These are phyloP conservation scores for Cyberlindnera mississippiensis DNA, from an alignment of 805 yeast genomes.

Conservation along the genomic window DNA sequence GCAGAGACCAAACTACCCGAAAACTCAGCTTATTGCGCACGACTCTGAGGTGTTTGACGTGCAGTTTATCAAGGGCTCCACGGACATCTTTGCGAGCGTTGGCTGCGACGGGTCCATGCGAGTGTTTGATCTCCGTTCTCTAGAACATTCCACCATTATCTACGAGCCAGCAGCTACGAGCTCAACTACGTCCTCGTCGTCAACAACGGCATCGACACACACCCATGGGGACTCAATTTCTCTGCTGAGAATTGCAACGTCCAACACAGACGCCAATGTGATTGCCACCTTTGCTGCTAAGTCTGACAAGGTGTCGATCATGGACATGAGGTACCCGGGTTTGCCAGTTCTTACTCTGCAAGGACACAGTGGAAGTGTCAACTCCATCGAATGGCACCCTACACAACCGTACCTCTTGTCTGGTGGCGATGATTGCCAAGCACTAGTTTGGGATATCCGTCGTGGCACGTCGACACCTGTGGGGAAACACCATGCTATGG, in stretches of 20 bases:
- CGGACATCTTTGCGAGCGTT: conserved; percentile 81
- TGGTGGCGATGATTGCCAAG: conserved; percentile 74
- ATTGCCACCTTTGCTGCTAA: conserved; percentile 79
- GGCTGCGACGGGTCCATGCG: conserved; percentile 95
- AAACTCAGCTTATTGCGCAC: conserved; percentile 94
- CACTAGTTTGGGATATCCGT: conserved; percentile 59
- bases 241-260: conserved; percentile 69
- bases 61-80: conserved; percentile 68
- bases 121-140: conserved; percentile 80
- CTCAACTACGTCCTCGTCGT: no score
- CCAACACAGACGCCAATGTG: conserved; percentile 75
- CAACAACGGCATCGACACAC: conserved; percentile 1
- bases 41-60: conserved; percentile 95
- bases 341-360: conserved; percentile 66
- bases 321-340: conserved; percentile 89
- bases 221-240: conserved; percentile 29
- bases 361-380: conserved; percentile 66
- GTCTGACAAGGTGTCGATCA: conserved; percentile 57
- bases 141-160: conserved; percentile 92
- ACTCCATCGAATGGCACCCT: conserved; percentile 85
- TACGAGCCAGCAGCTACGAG: conserved; percentile 63
- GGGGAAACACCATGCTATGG: conserved; percentile 7
- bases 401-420: conserved; percentile 53
- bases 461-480: conserved; percentile 2
- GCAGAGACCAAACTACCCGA: conserved; percentile 57